These are phyloP conservation scores for Achaetomium macrosporum DNA, from an alignment of 2,329 filamentous ascomycete species.

Conservation along the genomic window DNA sequence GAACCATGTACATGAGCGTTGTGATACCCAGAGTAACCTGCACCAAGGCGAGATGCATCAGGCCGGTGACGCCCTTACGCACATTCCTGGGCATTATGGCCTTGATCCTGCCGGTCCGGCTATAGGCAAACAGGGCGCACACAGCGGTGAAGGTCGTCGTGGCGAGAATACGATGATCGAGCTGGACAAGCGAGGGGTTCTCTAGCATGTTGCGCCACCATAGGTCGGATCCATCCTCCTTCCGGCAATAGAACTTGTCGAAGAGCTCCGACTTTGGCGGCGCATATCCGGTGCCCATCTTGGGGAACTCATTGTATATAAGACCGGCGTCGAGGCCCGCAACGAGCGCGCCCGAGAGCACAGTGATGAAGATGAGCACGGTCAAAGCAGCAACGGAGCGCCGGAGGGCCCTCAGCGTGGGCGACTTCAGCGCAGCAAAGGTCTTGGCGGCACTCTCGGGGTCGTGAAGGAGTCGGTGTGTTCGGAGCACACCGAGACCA, in stretches of 20 bases:
- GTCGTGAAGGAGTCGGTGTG: constrained; percentile 63
- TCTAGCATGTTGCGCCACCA: constrained; percentile 98
- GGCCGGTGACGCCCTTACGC: constrained; percentile 64
- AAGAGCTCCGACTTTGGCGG: constrained; percentile 81
- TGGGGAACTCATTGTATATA: constrained; percentile 98
- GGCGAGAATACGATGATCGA: constrained; percentile 90
- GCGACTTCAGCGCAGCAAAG: constrained; percentile 57
- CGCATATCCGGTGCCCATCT: constrained; percentile 79
- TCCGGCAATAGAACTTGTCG: constrained; percentile 77
- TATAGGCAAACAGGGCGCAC: constrained; percentile 73
- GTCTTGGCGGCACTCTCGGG: constrained; percentile 56
- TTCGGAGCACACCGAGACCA: constrained; percentile 76
- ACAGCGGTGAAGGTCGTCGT: constrained; percentile 81
- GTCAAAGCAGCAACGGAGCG: constrained; percentile 65
- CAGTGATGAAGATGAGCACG: constrained; percentile 76
- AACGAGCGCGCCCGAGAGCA: constrained; percentile 89
- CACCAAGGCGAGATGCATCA: constrained; percentile 74
- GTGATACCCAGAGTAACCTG: constrained; percentile 84
- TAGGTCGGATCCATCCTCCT: constrained; percentile 71
- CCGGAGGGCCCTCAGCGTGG: constrained; percentile 67
- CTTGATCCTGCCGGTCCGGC: constrained; percentile 56
- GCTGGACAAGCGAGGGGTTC: constrained; percentile 91
- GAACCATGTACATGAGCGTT: constrained; percentile 91
- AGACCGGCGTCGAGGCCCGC: constrained; percentile 92
- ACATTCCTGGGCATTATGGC: constrained; percentile 57